Base-by-base conservation (phyloP, 2,329 filamentous ascomycete species). In the Alternaria gaisen region DNA sequence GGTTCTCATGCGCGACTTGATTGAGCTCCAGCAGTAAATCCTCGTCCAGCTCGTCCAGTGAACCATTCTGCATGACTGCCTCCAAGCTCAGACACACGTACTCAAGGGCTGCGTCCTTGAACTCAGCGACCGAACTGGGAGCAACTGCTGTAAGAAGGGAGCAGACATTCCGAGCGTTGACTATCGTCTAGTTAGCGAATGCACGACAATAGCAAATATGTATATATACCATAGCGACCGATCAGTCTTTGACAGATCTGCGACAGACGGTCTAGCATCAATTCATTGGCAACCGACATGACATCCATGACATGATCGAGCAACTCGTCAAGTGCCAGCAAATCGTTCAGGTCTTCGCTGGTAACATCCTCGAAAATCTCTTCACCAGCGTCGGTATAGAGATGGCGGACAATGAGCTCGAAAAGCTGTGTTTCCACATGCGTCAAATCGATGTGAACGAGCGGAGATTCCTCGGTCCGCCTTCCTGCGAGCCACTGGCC, bases 51-150 rank as follows among this genome's bases (percentile, higher is more conserved):
- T 93, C 90, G 66, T 96, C 91, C 3, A 99, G 84, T 16, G 94
- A 84, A 81, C 92, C 90, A 64, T 97, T 97, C 72, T 97, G 93
- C 52, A 99, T 87, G 85, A 98, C 92, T 7, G 89, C 88, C 77
- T 99, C 95, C 58, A 98, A 84, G 72, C 97, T 96, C 44, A 97
- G 82, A 71, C 93, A 97, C 22, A 97, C 88, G 74, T 97, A 99
- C 76, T 97, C 92, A 30, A 98, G 82, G 0, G 91, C 92, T 10
- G 91, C 91, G 68, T 95, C 87, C 77, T 97, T 97, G 81, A 99
- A 97, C 58, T 91, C 88, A 0, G 87, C 88, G 6, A 97, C 89
- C 0, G 90, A 91, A 74, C 91, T 97, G 3, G 92, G 91, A 44
- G 92, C 91, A 61, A 97, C 91, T 2, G 90, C 90, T 72, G 97